phyloP scores from a whole-genome alignment of 495 filamentous ascomycete species.

The Tuber brumale region DNA sequence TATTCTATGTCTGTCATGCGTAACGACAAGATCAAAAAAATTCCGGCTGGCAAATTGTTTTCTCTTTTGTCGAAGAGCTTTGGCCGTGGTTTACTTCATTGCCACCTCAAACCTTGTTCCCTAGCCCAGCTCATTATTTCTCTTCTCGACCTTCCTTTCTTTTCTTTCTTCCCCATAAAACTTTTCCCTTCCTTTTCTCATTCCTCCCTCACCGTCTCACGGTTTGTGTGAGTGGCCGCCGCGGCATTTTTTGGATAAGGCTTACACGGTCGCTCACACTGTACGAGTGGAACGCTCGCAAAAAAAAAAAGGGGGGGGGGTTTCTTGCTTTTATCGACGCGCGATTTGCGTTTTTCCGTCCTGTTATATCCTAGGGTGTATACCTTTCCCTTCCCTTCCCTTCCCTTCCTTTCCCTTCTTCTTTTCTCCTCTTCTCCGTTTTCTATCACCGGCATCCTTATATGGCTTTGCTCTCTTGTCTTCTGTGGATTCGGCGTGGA shows the following conservation, averaged over 20 bases:
- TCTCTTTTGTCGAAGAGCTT: neutral
- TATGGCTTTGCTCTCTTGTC: neutral
- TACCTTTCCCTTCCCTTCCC: neutral
- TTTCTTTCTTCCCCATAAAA: neutral
- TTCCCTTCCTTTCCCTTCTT: neutral
- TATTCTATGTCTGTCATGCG: neutral
- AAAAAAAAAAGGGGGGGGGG: neutral
- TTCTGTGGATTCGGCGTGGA: neutral
- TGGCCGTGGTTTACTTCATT: neutral
- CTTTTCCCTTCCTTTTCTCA: neutral
- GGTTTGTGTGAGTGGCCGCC: constrained; percentile 16
- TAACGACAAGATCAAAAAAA: neutral
- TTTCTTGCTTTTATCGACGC: too few relatives aligned
- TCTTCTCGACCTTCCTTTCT: neutral
- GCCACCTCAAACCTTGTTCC: neutral
- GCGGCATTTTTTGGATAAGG: neutral
- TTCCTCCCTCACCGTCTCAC: constrained; percentile 5
- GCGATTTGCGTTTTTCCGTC: neutral
- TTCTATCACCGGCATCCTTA: neutral
- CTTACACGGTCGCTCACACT: neutral
- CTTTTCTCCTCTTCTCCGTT: neutral
- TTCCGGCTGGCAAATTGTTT: neutral
- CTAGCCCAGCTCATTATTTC: neutral
- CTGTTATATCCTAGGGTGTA: neutral
- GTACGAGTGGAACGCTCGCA: neutral